Evolutionary conservation across 306 rosid species (phyloP), one percentile per base, ranked within the genome.

Genomic region (Sindora glabra): DNA sequence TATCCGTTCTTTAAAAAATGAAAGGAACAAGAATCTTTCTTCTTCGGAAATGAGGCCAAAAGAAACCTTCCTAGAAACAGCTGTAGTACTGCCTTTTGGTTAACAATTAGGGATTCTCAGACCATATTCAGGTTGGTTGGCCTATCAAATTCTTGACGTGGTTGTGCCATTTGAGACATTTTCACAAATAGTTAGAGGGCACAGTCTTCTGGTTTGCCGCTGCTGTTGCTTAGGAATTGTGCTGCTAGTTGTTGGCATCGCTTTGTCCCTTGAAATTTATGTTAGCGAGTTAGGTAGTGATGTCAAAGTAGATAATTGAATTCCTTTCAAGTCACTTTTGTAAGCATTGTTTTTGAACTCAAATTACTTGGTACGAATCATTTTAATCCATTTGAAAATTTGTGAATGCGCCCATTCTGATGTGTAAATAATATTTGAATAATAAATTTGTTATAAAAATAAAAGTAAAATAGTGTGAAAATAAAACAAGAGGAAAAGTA

Each of bases 121-220:
- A 13, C 9, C 12, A 13, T 45, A 9, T 44, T 64, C 64, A 2
- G 51, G 48, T 68, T 12, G 53, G 81, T 53, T 76, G 73, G 26
- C 51, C 59, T 47, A 70, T 76, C 81, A 65, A 70, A 65, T 1
- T 34, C 56, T 17, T 53, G 61, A 46, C 41, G 49, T 56, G 60
- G 70, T 5, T 26, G 27, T 74, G 52, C 3, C 62, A 56, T 62
- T 69, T 74, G 71, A 63, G 58, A 69, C 64, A 69, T 48, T 51
- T 68, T 60, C 51, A 48, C 25, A 27, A 37, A 37, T 18, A 47
- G 9, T 5, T 13, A 40, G 19, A 38, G 55, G 6, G 48, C 59
- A 9, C 59, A 67, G 62, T 70, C 72, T 67, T 62, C 48, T 74
- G 71, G 57, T 74, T 74, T 74, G 74, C 33, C 48, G 74, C 62